phyloP scores from a whole-genome alignment of 2,329 filamentous ascomycete species.

The Annulohypoxylon truncatum region DNA sequence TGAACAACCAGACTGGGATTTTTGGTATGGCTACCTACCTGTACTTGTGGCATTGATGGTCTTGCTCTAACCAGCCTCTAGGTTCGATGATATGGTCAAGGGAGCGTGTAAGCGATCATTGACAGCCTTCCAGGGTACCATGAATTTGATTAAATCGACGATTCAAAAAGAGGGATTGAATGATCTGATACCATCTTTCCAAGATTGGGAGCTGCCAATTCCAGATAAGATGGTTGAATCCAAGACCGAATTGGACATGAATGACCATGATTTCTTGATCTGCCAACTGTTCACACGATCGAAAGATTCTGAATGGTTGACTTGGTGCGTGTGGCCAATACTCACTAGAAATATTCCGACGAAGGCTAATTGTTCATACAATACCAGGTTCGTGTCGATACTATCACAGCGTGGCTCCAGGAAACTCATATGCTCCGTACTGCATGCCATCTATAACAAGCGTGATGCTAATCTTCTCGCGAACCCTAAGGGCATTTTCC shows the following conservation, averaged over 20 bases:
- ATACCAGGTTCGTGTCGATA: constrained; percentile 11
- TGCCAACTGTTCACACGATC: background rate
- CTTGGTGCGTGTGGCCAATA: constrained; percentile 14
- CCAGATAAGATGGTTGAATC: background rate
- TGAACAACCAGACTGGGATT: constrained; percentile 18
- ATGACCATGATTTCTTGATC: constrained; percentile 14
- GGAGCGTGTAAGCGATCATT: background rate
- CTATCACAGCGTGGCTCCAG: constrained; percentile 3
- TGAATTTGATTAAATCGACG: background rate
- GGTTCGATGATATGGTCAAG: constrained; percentile 9
- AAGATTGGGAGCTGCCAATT: constrained; percentile 10
- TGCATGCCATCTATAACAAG: constrained; percentile 3
- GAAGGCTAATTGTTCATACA: constrained; percentile 12
- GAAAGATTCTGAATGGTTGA: constrained; percentile 8
- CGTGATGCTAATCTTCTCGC: background rate
- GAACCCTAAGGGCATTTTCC: constrained; percentile 1
- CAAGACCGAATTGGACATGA: background rate
- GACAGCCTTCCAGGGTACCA: background rate
- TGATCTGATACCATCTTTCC: constrained; percentile 12
- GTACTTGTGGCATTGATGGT: background rate
- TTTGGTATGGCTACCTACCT: constrained; percentile 7
- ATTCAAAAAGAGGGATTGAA: constrained; percentile 5
- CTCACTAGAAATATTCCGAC: background rate
- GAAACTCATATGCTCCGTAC: constrained; percentile 5
- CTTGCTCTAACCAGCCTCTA: constrained; percentile 10